These are phyloP conservation scores for Colletotrichum zoysiae DNA, from an alignment of 2,329 filamentous ascomycete species.

Conservation along the genomic window DNA sequence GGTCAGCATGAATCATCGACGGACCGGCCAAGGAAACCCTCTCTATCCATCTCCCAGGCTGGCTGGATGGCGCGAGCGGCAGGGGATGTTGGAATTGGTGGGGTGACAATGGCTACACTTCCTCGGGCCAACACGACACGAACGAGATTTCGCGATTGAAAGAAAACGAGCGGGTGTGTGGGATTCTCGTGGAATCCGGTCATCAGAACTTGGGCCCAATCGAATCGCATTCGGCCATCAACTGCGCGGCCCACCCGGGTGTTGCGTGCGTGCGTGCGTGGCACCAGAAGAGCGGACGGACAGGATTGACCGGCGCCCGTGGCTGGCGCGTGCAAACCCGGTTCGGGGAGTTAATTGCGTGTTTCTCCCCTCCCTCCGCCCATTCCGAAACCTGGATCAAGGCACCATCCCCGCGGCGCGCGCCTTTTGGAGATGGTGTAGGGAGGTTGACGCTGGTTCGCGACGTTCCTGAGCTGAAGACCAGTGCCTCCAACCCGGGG, in stretches of 20 bases:
- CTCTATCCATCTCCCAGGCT: background rate
- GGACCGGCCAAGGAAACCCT: background rate
- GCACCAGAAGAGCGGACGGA: slow-evolving; percentile 11
- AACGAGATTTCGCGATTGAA: slow-evolving; percentile 17
- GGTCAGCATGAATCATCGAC: background rate
- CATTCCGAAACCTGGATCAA: background rate
- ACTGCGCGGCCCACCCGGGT: background rate
- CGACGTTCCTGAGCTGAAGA: slow-evolving; percentile 39
- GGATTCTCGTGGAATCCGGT: slow-evolving; percentile 33
- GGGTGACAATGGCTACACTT: slow-evolving; percentile 9
- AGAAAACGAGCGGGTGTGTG: slow-evolving; percentile 14
- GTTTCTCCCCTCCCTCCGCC: background rate
- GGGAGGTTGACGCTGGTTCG: slow-evolving; percentile 32
- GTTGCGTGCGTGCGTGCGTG: slow-evolving; percentile 21
- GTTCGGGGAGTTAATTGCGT: slow-evolving; percentile 31
- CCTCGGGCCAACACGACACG: slow-evolving; percentile 18
- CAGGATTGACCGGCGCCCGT: background rate
- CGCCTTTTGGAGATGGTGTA: slow-evolving; percentile 29
- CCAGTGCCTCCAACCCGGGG: slow-evolving; percentile 6
- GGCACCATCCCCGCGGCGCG: background rate
- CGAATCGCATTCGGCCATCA: slow-evolving; percentile 18
- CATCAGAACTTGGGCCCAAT: slow-evolving; percentile 27
- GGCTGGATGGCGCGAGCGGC: slow-evolving; percentile 19
- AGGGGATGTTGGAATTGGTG: background rate
- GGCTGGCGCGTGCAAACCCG: slow-evolving; percentile 17